Base-by-base conservation (phyloP, 139 green algal species). In the Chlorella sp. region DNA sequence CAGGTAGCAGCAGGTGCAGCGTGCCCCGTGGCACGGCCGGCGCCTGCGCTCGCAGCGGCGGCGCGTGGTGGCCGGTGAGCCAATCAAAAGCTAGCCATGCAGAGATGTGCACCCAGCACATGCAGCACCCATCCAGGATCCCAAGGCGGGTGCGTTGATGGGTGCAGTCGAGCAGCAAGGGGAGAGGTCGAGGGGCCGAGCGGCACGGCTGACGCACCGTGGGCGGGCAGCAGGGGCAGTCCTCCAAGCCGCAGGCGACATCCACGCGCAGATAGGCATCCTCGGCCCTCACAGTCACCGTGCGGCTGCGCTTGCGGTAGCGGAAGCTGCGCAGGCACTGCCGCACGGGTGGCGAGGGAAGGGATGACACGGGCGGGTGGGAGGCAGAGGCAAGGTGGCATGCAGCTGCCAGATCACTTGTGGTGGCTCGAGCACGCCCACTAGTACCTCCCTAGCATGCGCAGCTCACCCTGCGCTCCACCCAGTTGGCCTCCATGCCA, bases 241-340 rank as follows among this genome's bases (percentile, higher is more conserved):
- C 73, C 19, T 50, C 38, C 61, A 46, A 59, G 67, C 67, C 79
- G 62, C 79, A 88, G 31, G 76, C 35, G 2, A 88, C 67, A 53
- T 88, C 83, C 8, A 77, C 25, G 0, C 83, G 79, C 5, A 85
- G 77, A 71, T 85, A 87, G 1, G 63, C 45, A 70, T 88, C 80
- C 53, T 82, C 77, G 0, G 80, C 38, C 19, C 40, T 59, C 21
- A 77, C 43, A 6, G 61, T 71, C 35, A 88, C 73, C 2, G 76
- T 80, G 21, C 72, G 60, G 25, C 76, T 84, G 38, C 79, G 79
- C 46, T 81, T 79, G 48, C 76, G 71, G 63, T 84, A 84, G 40
- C 80, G 83, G 67, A 83, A 88, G 53, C 35, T 29, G 14, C 36
- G 72, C 17, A 31, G 38, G 36, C 11, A 42, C 69, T 75, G 69